Evolutionary conservation across 106 monocot genomes (phyloP).

Genomic region (Dendrobium officinale): DNA sequence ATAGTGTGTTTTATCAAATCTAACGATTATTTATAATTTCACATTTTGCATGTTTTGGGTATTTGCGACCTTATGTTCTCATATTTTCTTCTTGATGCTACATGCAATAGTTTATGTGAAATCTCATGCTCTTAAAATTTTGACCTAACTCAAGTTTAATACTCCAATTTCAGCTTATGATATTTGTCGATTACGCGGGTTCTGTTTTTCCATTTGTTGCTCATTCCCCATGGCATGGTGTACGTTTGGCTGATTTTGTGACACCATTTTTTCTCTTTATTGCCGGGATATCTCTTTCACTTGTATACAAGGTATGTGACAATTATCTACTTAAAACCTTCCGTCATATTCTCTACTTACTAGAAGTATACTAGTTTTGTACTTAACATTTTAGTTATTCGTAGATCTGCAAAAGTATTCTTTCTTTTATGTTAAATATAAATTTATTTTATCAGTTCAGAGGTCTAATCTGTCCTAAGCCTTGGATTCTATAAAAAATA

Average conservation of each 20-base stretch:
- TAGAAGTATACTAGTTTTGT: not conserved
- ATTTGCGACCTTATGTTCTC: not conserved
- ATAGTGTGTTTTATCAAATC: not conserved
- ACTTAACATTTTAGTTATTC: not conserved
- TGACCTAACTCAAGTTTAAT: not conserved
- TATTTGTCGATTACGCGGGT: constrained; percentile 84
- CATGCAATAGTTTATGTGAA: not conserved
- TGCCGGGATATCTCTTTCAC: constrained; percentile 66
- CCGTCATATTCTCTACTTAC: not conserved
- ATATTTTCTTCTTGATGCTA: not conserved
- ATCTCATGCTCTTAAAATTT: not conserved
- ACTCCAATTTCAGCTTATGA: constrained; percentile 66
- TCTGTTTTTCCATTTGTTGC: constrained; percentile 47
- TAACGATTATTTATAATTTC: not conserved
- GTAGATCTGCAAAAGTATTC: not conserved
- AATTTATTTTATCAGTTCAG: not conserved
- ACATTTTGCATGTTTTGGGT: not conserved
- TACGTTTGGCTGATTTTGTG: constrained; percentile 76
- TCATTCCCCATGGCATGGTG: constrained; percentile 83
- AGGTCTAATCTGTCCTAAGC: too few relatives aligned
- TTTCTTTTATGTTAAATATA: not conserved
- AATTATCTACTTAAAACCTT: not conserved
- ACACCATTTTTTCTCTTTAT: constrained; percentile 95
- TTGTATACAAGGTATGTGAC: constrained; percentile 72
- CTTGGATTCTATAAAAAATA: too few relatives aligned